These are phyloP conservation scores for Vaccinium darrowii DNA, from an alignment of 148 eudicot species.

Conservation along the genomic window DNA sequence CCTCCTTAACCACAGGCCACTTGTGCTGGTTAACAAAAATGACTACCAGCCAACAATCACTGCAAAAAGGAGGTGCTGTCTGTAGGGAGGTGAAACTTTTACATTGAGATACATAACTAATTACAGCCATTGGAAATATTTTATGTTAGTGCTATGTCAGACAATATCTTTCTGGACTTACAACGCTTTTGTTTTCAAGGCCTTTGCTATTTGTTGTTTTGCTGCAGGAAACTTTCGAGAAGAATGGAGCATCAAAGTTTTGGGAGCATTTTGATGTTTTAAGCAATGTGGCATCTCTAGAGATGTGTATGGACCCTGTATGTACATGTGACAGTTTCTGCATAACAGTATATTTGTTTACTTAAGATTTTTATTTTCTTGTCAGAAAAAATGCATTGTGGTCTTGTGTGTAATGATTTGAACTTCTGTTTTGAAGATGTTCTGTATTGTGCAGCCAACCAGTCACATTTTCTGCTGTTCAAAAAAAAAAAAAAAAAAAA, in stretches of 20 bases:
- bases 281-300: constrained; percentile 35
- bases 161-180: not conserved
- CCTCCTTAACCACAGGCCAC: too few species aligned
- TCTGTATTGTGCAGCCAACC: not conserved
- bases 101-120: not conserved
- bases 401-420: not conserved
- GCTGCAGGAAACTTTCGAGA: constrained; percentile 64
- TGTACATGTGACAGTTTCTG: constrained; percentile 12
- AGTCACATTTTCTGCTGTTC: too few species aligned
- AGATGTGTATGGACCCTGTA: constrained; percentile 41
- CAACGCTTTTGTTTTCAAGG: not conserved
- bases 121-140: not conserved
- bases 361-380: not conserved
- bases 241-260: constrained; percentile 62
- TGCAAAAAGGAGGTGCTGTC: not conserved
- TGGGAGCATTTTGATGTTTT: constrained; percentile 76
- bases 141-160: not conserved
- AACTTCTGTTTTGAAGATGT: not conserved
- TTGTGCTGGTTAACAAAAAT: too few species aligned
- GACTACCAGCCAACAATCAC: not conserved
- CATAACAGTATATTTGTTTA: not conserved
- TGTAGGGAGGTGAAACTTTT: not conserved
- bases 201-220: not conserved
- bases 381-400: not conserved
- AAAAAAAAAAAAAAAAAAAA: too few species aligned